Percentiles rank a stretch among this genome's conserved stretches.
Evolutionary conservation across 352 stramenopile species (phyloP).

Genomic region (Pilasporangium apinafurcum): DNA sequence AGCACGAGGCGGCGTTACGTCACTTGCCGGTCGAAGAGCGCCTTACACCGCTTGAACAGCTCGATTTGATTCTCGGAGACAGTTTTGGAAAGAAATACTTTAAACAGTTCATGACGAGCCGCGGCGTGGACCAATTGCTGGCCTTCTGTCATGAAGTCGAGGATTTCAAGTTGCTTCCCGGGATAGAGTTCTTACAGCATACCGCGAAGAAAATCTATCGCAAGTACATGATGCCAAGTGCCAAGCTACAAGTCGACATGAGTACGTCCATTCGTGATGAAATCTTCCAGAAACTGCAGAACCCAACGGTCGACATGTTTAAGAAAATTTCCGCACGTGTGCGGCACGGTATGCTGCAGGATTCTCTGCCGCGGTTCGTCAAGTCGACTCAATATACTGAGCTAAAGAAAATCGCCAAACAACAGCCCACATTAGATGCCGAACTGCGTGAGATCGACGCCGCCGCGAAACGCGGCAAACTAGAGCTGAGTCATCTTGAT

Average conservation of each 20-base stretch:
- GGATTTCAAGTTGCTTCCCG: slow-evolving; percentile 71
- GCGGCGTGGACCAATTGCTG: slow-evolving; percentile 56
- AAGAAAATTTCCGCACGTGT: slow-evolving; percentile 65
- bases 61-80: slow-evolving; percentile 43
- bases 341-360: slow-evolving; percentile 67
- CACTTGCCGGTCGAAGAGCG: slow-evolving; percentile 17
- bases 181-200: slow-evolving; percentile 81
- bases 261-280: slow-evolving; percentile 75
- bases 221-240: slow-evolving; percentile 75
- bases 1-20: slow-evolving; percentile 3
- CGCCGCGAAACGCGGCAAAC: slow-evolving; percentile 63
- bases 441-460: slow-evolving; percentile 52
- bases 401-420: slow-evolving; percentile 37
- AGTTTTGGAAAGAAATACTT: slow-evolving; percentile 69
- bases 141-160: slow-evolving; percentile 73
- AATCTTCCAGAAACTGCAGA: slow-evolving; percentile 51
- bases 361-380: slow-evolving; percentile 73
- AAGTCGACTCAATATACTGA: slow-evolving; percentile 65
- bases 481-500: slow-evolving; percentile 70
- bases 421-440: slow-evolving; percentile 22
- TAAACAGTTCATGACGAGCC: slow-evolving; percentile 67
- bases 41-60: slow-evolving; percentile 40
- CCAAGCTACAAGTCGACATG: slow-evolving; percentile 82
- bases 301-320: slow-evolving; percentile 82
- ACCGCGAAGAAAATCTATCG: slow-evolving; percentile 83